These are phyloP conservation scores for Phlebiopsis gigantea DNA, from an alignment of 768 basidiomycete genomes.

Conservation along the genomic window DNA sequence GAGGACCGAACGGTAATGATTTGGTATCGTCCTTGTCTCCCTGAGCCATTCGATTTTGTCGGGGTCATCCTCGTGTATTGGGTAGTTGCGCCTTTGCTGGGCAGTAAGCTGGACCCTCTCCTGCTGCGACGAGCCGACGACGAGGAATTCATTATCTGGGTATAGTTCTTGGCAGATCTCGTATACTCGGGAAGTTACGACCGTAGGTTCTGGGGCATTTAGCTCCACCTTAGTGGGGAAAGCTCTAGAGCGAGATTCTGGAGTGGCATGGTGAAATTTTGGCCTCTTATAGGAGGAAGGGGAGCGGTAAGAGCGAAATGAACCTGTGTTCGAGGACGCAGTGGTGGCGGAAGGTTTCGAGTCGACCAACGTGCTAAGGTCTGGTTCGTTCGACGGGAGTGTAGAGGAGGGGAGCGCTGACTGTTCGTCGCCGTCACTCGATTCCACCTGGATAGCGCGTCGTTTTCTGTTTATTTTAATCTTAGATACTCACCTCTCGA, in stretches of 20 bases:
- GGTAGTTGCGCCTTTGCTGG: neutral
- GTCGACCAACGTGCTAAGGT: neutral
- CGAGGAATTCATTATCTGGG: neutral
- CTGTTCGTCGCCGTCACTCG: neutral
- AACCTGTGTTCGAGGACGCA: too few relatives aligned
- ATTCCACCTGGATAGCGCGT: neutral
- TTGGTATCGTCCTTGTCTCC: slow-evolving; percentile 18
- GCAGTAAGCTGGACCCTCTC: neutral
- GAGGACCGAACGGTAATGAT: slow-evolving; percentile 39
- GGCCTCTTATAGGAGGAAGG: neutral
- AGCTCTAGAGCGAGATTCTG: neutral
- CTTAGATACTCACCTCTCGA: neutral
- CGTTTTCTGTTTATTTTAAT: neutral
- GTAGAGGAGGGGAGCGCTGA: neutral
- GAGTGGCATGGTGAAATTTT: neutral
- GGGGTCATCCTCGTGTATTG: slow-evolving; percentile 25
- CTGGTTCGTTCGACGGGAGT: neutral
- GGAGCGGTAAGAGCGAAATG: neutral
- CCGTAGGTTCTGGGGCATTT: neutral
- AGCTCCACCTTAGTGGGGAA: neutral
- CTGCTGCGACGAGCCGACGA: neutral
- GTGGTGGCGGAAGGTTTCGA: neutral
- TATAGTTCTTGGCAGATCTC: slow-evolving; percentile 1
- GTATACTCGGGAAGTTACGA: neutral
- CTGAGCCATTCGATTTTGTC: slow-evolving; percentile 31